Evolutionary conservation across 352 stramenopile genomes (phyloP).

Genomic region (Phytophthora idaei): DNA sequence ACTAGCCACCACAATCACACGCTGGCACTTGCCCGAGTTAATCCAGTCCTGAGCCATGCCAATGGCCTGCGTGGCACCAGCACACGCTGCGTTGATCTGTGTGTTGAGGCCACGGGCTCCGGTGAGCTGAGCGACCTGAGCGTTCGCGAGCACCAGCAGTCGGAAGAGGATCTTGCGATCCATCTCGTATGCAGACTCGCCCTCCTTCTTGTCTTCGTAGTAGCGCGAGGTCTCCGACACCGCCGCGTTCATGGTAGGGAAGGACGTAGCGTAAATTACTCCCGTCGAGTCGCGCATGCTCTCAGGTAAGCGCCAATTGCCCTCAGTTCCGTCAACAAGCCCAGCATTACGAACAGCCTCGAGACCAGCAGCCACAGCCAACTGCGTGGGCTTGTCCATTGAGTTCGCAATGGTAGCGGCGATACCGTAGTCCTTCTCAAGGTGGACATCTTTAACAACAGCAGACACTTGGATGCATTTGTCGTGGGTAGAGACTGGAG

Average conservation of each 20-base stretch:
- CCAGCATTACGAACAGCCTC: constrained; percentile 93
- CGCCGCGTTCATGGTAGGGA: constrained; percentile 94
- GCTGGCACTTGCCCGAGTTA: constrained; percentile 88
- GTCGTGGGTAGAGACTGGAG: constrained; percentile 46
- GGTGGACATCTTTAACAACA: constrained; percentile 76
- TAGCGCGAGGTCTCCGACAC: constrained; percentile 92
- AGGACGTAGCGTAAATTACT: constrained; percentile 96
- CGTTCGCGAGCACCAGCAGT: constrained; percentile 95
- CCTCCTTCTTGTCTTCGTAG: constrained; percentile 29
- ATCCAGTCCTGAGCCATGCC: constrained; percentile 96
- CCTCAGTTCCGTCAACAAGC: constrained; percentile 60
- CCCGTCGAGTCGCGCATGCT: constrained; percentile 87
- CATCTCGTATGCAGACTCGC: constrained; percentile 81
- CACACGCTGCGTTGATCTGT: constrained; percentile 96
- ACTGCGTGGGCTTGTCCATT: constrained; percentile 95
- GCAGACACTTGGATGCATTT: constrained; percentile 91
- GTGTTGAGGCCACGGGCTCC: constrained; percentile 95
- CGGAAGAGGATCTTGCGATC: constrained; percentile 98
- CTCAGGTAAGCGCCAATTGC: constrained; percentile 90
- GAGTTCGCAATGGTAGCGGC: constrained; percentile 87
- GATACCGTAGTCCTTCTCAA: constrained; percentile 85
- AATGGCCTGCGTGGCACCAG: constrained; percentile 93
- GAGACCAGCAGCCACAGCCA: constrained; percentile 94
- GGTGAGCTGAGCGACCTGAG: constrained; percentile 95
- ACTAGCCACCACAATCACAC: constrained; percentile 95